Conservation (phyloP, 2,329 filamentous ascomycete genomes). For the Cladosporium sp. region DNA sequence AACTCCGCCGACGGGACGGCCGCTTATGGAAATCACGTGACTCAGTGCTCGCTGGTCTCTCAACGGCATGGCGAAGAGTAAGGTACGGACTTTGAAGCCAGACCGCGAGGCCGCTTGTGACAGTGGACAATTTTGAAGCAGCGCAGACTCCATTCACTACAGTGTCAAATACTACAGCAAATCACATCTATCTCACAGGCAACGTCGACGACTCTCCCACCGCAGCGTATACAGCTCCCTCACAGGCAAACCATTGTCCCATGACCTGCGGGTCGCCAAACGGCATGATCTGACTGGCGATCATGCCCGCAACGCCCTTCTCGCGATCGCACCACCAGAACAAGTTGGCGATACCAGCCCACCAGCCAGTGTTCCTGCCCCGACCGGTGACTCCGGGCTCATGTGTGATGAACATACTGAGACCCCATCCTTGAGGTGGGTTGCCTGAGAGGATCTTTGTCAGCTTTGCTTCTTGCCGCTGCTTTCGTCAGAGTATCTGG, state of each 20-base stretch:
- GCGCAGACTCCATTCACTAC: constrained; percentile 3
- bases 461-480: neutral
- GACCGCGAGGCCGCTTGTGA: neutral
- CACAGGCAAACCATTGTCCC: constrained; percentile 38
- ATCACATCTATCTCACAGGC: neutral
- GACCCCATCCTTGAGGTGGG: constrained; percentile 65
- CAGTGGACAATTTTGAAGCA: neutral
- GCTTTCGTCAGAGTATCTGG: neutral
- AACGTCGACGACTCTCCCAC: neutral
- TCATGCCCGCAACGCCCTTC: constrained; percentile 43
- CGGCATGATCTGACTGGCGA: constrained; percentile 41
- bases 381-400: constrained; percentile 39
- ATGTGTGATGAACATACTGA: constrained; percentile 44
- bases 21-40: too few species aligned
- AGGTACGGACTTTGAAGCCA: too few species aligned
- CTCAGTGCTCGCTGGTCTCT: too few species aligned
- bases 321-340: constrained; percentile 44
- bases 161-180: neutral
- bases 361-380: constrained; percentile 39
- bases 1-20: too few species aligned
- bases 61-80: too few species aligned
- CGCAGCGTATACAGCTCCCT: constrained; percentile 35
- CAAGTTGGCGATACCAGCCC: constrained; percentile 40
- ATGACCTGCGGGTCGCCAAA: constrained; percentile 40
- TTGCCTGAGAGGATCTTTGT: constrained; percentile 36